These are phyloP conservation scores for Candida mattraensis DNA, from an alignment of 805 yeast genomes.

Conservation along the genomic window DNA sequence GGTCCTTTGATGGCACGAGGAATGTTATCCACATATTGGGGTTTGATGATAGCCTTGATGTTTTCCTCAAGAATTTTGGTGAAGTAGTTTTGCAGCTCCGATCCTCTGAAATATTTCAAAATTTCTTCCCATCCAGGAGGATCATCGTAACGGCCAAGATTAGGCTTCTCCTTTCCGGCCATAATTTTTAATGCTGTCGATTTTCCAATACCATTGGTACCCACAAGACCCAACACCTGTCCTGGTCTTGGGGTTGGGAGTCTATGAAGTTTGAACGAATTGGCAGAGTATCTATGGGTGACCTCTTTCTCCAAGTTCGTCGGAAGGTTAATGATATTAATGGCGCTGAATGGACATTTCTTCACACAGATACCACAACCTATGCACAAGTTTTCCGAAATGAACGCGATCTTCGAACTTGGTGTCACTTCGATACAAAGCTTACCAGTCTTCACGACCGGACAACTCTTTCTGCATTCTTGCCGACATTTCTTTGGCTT, in stretches of 20 bases:
- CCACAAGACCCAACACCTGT: constrained; percentile 95
- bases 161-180: constrained; percentile 97
- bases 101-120: constrained; percentile 88
- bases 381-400: constrained; percentile 90
- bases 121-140: constrained; percentile 99
- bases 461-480: constrained; percentile 96
- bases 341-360: constrained; percentile 98
- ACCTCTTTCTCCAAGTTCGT: constrained; percentile 90
- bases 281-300: constrained; percentile 96
- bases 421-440: constrained; percentile 96
- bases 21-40: constrained; percentile 97
- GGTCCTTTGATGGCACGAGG: constrained; percentile 96
- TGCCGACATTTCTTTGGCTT: constrained; percentile 98
- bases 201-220: constrained; percentile 99
- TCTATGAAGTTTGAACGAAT: constrained; percentile 95
- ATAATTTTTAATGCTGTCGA: constrained; percentile 95
- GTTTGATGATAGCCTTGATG: constrained; percentile 96
- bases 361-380: constrained; percentile 99
- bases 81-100: constrained; percentile 94
- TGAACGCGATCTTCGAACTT: constrained; percentile 86
- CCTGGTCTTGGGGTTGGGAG: constrained; percentile 99
- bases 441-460: constrained; percentile 97
- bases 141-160: constrained; percentile 87
- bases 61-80: constrained; percentile 91
- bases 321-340: constrained; percentile 92